These are phyloP conservation scores for Musa itinerans DNA, from an alignment of 176 grass and related monocot species.

Conservation along the genomic window DNA sequence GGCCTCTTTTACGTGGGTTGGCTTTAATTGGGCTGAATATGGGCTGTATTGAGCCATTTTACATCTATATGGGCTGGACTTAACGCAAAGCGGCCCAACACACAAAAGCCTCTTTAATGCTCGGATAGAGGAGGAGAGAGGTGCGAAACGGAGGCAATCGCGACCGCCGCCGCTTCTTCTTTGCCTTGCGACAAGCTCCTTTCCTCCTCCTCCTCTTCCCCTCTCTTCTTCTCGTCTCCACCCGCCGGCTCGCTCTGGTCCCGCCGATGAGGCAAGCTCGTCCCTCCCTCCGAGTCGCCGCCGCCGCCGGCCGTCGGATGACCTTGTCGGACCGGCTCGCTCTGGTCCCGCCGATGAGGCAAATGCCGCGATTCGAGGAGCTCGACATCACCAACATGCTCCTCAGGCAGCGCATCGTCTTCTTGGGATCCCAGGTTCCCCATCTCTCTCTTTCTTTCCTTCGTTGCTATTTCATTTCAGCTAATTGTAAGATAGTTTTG, in stretches of 20 bases:
- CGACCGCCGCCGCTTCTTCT: not conserved
- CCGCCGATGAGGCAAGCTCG: not conserved
- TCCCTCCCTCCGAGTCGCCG: not conserved
- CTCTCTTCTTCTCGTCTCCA: conserved; percentile 4
- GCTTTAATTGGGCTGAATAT: too few relatives aligned
- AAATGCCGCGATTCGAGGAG: conserved; percentile 43
- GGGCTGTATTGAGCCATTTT: too few relatives aligned
- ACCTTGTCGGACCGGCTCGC: conserved; percentile 10
- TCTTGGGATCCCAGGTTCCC: conserved; percentile 57
- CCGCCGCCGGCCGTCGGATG: not conserved
- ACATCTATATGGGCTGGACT: too few relatives aligned
- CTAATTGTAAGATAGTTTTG: not conserved
- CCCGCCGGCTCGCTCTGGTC: not conserved
- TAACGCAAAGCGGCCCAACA: too few relatives aligned
- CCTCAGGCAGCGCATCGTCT: conserved; percentile 71
- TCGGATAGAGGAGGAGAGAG: too few relatives aligned
- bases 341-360: too few relatives aligned
- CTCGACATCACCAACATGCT: conserved; percentile 72
- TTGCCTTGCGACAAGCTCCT: not conserved
- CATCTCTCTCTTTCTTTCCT: not conserved
- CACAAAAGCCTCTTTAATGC: too few relatives aligned
- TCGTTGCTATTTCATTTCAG: not conserved
- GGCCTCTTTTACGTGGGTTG: too few relatives aligned
- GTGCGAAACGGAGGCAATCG: not conserved
- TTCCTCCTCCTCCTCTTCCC: not conserved